phyloP scores from a whole-genome alignment of 306 rosid genomes.

The Quillaja saponaria region DNA sequence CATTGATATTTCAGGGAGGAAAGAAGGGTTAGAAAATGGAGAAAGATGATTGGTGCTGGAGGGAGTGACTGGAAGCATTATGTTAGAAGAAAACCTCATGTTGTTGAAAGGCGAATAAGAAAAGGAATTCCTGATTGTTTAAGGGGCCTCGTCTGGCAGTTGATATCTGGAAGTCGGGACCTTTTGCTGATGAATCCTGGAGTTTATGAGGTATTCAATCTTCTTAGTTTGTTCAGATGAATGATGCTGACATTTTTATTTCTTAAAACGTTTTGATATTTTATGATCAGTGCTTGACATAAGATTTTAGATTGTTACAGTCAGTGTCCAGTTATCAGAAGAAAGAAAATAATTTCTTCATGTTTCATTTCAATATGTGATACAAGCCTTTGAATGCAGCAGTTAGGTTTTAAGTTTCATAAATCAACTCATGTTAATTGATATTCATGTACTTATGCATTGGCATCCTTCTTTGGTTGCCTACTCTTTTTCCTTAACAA shows the following conservation, averaged over 20 bases:
- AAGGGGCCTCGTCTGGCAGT: constrained; percentile 98
- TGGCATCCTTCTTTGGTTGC: neutral
- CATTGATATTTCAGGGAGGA: constrained; percentile 59
- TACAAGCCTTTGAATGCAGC: neutral
- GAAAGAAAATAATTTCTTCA: neutral
- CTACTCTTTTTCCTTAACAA: neutral
- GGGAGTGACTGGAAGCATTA: constrained; percentile 99
- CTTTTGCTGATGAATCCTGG: constrained; percentile 98
- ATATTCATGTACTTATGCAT: neutral
- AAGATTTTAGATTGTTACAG: constrained; percentile 16
- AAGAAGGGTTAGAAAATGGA: constrained; percentile 92
- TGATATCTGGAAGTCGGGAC: constrained; percentile 97
- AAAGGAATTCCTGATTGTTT: constrained; percentile 99
- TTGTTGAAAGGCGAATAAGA: constrained; percentile 91
- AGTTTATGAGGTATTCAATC: constrained; percentile 78
- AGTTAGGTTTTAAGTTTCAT: too few species aligned
- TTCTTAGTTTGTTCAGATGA: constrained; percentile 23
- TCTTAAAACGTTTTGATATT: neutral
- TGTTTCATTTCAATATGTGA: constrained; percentile 7
- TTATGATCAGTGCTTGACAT: constrained; percentile 14
- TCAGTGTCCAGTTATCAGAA: constrained; percentile 18
- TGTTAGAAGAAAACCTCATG: constrained; percentile 80
- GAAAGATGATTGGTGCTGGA: constrained; percentile 99
- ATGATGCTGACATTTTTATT: constrained; percentile 8
- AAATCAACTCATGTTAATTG: too few species aligned